These are phyloP conservation scores for Oryza punctata DNA, from an alignment of 176 grass and related monocot genomes.

Conservation along the genomic window DNA sequence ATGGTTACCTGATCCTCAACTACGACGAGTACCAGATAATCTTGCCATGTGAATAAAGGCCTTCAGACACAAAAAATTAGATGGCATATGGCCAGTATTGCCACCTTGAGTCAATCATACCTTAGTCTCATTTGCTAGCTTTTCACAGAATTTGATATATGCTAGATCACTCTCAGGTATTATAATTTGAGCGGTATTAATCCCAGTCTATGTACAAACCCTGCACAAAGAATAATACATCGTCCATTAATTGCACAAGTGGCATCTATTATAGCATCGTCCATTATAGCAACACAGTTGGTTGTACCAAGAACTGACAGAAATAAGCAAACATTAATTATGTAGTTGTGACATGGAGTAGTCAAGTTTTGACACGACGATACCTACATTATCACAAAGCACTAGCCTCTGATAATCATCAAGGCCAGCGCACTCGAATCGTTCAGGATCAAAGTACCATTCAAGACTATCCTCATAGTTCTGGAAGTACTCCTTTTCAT, in stretches of 20 bases:
- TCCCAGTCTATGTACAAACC: not conserved
- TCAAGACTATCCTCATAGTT: not conserved
- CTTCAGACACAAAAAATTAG: not conserved
- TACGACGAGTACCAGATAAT: not conserved
- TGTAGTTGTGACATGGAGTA: not conserved
- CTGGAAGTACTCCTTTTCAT: not conserved
- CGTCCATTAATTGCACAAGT: not conserved
- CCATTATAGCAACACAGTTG: not conserved
- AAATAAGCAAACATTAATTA: not conserved
- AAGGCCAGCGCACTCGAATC: not conserved
- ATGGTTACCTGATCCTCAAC: not conserved
- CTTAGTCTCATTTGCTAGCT: conserved; percentile 22
- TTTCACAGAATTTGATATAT: conserved; percentile 22
- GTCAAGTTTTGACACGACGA: not conserved
- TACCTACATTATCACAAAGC: conserved; percentile 14
- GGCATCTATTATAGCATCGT: too few species aligned
- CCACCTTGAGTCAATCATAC: conserved; percentile 10
- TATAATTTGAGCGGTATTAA: not conserved
- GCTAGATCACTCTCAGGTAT: conserved; percentile 9
- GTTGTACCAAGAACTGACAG: not conserved
- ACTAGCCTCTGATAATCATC: conserved; percentile 36
- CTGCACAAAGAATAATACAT: not conserved
- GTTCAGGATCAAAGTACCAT: conserved; percentile 30
- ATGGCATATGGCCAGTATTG: not conserved
- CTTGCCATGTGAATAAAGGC: conserved; percentile 15